Conservation (phyloP, 306 rosid genomes). For the Abrus pulchellus region DNA sequence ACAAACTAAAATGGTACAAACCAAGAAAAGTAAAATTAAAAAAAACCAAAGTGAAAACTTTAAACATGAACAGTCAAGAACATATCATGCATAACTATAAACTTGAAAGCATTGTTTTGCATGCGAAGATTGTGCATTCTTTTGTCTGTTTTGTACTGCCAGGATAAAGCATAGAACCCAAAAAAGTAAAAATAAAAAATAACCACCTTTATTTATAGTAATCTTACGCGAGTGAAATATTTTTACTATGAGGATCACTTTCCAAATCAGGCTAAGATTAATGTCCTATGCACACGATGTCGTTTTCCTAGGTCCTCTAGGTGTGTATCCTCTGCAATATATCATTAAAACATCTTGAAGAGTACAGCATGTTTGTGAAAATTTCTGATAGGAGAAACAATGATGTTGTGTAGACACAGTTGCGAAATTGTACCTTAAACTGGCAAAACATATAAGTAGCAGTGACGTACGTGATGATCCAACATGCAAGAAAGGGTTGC, state of each 20-base stretch:
- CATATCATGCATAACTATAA: neutral
- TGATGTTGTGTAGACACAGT: conserved; percentile 38
- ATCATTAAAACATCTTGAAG: conserved; percentile 22
- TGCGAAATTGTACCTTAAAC: conserved; percentile 44
- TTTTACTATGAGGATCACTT: conserved; percentile 41
- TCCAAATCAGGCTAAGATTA: conserved; percentile 35
- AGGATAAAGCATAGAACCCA: conserved; percentile 27
- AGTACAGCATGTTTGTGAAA: conserved; percentile 33
- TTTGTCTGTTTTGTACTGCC: conserved; percentile 23
- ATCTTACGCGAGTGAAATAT: conserved; percentile 32
- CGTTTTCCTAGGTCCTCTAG: conserved; percentile 34
- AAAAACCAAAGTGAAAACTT: neutral
- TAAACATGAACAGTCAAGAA: conserved; percentile 5
- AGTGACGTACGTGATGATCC: conserved; percentile 20
- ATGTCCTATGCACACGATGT: conserved; percentile 19
- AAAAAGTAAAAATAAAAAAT: neutral
- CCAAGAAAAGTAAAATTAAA: conserved; percentile 2
- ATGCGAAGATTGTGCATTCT: conserved; percentile 35
- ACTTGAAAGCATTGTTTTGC: conserved; percentile 29
- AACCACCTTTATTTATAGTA: conserved; percentile 19
- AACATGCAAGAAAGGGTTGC: conserved; percentile 37
- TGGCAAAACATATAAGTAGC: neutral
- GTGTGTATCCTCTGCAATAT: conserved; percentile 23
- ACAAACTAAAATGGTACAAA: neutral
- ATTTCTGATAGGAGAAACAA: conserved; percentile 38